Base-by-base conservation (phyloP, 2,329 filamentous ascomycete genomes). In the Macrophomina pseudophaseolina region DNA sequence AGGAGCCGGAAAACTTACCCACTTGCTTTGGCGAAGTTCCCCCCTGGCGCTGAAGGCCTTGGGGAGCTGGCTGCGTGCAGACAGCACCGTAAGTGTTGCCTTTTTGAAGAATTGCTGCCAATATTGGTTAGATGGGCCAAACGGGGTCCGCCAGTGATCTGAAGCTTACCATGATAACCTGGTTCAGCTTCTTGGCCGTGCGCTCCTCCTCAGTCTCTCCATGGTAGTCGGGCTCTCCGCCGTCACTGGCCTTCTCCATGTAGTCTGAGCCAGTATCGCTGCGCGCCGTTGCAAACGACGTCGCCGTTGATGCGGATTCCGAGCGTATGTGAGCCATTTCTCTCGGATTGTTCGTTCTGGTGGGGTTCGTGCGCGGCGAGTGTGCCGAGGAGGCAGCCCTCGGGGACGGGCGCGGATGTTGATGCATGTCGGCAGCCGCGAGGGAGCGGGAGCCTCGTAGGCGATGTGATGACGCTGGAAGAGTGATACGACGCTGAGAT, bases 101-200 rank as follows among this genome's bases (percentile, higher is more conserved):
- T 97, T 98, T 71, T 88, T 89, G 77, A 94, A 92, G 79, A 97
- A 95, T 77, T 97, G 97, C 93, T 97, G 74, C 14, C 65, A 5
- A 53, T 59, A 6, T 12, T 68, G 35, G 69, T 79, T 66, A 78
- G 74, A 35, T 75, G 68, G 46, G 38, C 58, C 5, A 38, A 16
- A 56, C 58, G 33, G 23, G 7, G 32, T 35, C 18, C 6, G 7
- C 14, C 4, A 18, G 7, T 7, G 11, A 4, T 33, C 23, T 11
- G 62, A 62, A 14, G 73, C 81, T 69, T 82, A 96, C 93, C 86
- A 95, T 92, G 73, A 97, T 90, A 74, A 98, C 95, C 81, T 97
- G 93, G 78, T 96, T 95, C 72, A 97, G 84, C 82, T 95, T 95
- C 56, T 68, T 75, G 70, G 80, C 73, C 67, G 62, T 79, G 69